These are phyloP conservation scores for Colletotrichum sp. DNA, from an alignment of 2,329 filamentous ascomycete genomes.

Conservation along the genomic window DNA sequence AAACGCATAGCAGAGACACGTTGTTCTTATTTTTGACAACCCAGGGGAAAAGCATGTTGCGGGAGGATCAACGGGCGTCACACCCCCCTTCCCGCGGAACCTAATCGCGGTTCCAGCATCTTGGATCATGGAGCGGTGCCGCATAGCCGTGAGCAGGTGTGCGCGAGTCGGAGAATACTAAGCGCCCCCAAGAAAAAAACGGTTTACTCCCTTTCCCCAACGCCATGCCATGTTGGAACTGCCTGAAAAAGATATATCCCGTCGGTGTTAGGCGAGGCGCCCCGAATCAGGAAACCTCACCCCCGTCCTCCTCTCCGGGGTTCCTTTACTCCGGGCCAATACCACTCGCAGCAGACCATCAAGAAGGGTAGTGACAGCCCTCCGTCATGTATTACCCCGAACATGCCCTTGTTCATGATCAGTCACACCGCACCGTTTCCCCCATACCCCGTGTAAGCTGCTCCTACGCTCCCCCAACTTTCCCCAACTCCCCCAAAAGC, in stretches of 20 bases:
- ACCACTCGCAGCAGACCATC: background rate
- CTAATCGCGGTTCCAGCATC: background rate
- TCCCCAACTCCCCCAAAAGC: conserved; percentile 10
- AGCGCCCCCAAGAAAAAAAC: background rate
- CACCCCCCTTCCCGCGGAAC: background rate
- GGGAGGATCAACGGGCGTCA: background rate
- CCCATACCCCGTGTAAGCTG: background rate
- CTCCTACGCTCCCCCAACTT: background rate
- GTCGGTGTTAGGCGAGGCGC: background rate
- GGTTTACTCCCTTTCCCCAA: background rate
- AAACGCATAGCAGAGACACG: background rate
- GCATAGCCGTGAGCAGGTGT: background rate
- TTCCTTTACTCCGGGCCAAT: background rate
- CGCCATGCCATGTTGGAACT: background rate
- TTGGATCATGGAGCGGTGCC: background rate
- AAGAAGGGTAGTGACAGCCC: background rate
- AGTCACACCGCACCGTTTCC: background rate
- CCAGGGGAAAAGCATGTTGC: background rate
- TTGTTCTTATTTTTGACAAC: background rate
- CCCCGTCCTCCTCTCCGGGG: background rate
- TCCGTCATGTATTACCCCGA: background rate
- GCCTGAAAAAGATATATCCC: background rate
- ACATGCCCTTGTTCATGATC: background rate
- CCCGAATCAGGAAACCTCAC: background rate
- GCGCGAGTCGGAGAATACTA: background rate